Conservation (phyloP, 2,329 filamentous ascomycete genomes). For the Penicillium sp. region DNA sequence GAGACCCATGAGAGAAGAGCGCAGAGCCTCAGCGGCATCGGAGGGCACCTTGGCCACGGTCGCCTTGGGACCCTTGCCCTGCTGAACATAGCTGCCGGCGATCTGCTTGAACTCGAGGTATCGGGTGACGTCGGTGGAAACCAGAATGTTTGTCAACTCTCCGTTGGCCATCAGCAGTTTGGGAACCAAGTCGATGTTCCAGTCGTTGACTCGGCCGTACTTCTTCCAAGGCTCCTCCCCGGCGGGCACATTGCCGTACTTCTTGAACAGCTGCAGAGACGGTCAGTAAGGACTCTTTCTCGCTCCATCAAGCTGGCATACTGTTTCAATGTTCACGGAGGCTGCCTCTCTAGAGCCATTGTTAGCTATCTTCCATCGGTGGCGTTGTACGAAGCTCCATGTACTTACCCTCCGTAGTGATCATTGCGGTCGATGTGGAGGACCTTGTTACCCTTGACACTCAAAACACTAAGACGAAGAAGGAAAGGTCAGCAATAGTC, state of each 20-base stretch:
- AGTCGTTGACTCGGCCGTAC: constrained; percentile 94
- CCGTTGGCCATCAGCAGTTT: constrained; percentile 99
- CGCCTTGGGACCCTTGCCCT: constrained; percentile 76
- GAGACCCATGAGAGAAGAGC: constrained; percentile 91
- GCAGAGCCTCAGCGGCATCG: constrained; percentile 84
- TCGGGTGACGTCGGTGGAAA: constrained; percentile 87
- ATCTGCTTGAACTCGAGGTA: constrained; percentile 95
- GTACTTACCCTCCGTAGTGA: constrained; percentile 90
- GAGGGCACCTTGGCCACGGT: constrained; percentile 97
- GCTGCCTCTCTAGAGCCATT: constrained; percentile 72
- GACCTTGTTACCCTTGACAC: constrained; percentile 98
- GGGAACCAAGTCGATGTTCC: constrained; percentile 98
- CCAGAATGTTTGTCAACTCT: constrained; percentile 97
- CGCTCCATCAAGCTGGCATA: constrained; percentile 44
- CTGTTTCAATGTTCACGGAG: constrained; percentile 93
- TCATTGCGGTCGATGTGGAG: constrained; percentile 98
- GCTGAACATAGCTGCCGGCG: constrained; percentile 93
- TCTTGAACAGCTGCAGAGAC: constrained; percentile 81
- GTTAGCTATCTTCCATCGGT: constrained; percentile 28
- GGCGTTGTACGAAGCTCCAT: constrained; percentile 19
- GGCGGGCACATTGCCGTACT: constrained; percentile 77
- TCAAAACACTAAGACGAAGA: constrained; percentile 68
- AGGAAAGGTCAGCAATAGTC: constrained; percentile 3
- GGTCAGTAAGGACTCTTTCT: constrained; percentile 31
- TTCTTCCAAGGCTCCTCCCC: constrained; percentile 96